These are phyloP conservation scores for Zangia roseola DNA, from an alignment of 768 basidiomycete genomes.

Conservation along the genomic window DNA sequence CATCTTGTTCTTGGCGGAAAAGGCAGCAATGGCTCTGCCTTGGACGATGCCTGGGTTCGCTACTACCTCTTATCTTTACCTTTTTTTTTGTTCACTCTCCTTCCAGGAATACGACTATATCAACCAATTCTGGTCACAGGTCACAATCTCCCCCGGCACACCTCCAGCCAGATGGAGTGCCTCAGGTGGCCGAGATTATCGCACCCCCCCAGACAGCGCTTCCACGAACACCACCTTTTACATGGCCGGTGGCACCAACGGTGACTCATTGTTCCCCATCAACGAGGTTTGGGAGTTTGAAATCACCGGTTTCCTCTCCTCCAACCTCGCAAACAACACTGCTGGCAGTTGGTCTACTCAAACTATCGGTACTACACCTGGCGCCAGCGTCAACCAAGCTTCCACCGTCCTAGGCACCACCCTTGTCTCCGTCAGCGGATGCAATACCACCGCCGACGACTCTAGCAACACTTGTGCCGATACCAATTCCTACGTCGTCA, in stretches of 20 bases:
- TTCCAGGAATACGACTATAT: slow-evolving; percentile 74
- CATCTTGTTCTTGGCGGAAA: slow-evolving; percentile 76
- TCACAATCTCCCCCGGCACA: slow-evolving; percentile 47
- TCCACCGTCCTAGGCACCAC: slow-evolving; percentile 55
- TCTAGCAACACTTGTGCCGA: slow-evolving; percentile 53
- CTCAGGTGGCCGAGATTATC: slow-evolving; percentile 69
- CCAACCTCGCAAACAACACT: slow-evolving; percentile 55
- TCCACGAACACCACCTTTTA: slow-evolving; percentile 68
- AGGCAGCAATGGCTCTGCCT: slow-evolving; percentile 47
- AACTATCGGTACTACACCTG: slow-evolving; percentile 36
- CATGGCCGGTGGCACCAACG: slow-evolving; percentile 68
- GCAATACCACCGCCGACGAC: slow-evolving; percentile 40
- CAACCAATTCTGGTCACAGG: slow-evolving; percentile 73
- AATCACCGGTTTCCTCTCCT: slow-evolving; percentile 68
- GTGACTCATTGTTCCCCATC: slow-evolving; percentile 42
- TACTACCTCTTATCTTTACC: neutral
- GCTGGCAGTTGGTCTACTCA: slow-evolving; percentile 60
- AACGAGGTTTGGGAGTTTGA: slow-evolving; percentile 72
- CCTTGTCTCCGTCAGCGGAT: slow-evolving; percentile 62
- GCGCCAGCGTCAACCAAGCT: slow-evolving; percentile 44
- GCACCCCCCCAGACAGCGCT: slow-evolving; percentile 30
- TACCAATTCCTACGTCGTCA: slow-evolving; percentile 55
- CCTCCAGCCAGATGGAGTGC: slow-evolving; percentile 71
- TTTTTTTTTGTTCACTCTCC: slow-evolving; percentile 6
- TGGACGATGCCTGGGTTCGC: slow-evolving; percentile 76